Percentiles rank a stretch among this genome's conserved stretches.
Conservation (phyloP, 768 basidiomycete species). For the Cystofilobasidium ferigula region DNA sequence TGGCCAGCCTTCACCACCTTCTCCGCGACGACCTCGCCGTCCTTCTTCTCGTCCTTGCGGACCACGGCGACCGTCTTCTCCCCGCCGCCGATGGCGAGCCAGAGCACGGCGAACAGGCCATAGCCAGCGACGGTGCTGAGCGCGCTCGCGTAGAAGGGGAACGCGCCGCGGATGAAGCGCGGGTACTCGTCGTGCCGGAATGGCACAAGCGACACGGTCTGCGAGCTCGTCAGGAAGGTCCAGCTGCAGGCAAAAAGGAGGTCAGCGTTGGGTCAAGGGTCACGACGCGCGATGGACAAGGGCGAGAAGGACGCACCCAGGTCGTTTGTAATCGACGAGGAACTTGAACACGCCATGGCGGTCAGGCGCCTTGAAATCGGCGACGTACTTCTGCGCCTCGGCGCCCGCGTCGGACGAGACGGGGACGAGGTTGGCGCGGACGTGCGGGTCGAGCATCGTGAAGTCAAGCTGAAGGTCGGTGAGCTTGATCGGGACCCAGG, state of each 20-base stretch:
- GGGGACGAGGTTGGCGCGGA: conserved; percentile 64
- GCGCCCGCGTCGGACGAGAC: conserved; percentile 40
- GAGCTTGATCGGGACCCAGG: conserved; percentile 63
- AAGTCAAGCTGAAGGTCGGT: conserved; percentile 85
- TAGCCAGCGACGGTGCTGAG: conserved; percentile 79
- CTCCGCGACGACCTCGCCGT: conserved; percentile 27
- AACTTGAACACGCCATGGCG: conserved; percentile 98
- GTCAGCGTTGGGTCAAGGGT: not conserved
- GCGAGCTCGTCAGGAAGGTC: conserved; percentile 61
- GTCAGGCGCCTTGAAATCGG: conserved; percentile 83
- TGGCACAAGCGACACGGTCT: conserved; percentile 77
- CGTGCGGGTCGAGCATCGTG: conserved; percentile 95
- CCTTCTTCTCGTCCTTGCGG: conserved; percentile 48
- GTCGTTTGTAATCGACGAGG: conserved; percentile 76
- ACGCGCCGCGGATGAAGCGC: conserved; percentile 86
- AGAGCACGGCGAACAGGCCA: conserved; percentile 71
- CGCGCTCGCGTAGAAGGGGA: conserved; percentile 88
- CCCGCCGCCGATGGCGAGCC: conserved; percentile 51
- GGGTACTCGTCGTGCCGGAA: conserved; percentile 91
- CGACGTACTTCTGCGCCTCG: conserved; percentile 47
- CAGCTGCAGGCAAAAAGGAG: conserved; percentile 44
- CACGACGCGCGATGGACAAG: not conserved
- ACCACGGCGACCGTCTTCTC: no score
- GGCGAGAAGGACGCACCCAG: conserved; percentile 50
- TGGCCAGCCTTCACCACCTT: not conserved